phyloP scores from a whole-genome alignment of 169 alveolate species.

The Cryptosporidium sp. region DNA sequence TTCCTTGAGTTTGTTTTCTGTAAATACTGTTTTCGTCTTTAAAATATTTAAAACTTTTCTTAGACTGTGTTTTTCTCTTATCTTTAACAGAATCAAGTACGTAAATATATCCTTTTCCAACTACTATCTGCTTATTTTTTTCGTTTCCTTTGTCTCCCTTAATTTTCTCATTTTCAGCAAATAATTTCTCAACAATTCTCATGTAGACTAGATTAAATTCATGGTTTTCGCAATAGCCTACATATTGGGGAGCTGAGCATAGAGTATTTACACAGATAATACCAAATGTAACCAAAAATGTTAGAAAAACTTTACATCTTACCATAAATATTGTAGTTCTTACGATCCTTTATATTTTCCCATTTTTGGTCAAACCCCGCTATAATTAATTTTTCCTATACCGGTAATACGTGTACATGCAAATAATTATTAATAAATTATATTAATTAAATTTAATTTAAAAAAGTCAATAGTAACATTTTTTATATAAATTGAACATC shows the following conservation, averaged over 20 bases:
- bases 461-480: background rate
- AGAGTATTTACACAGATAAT: background rate
- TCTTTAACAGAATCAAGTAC: background rate
- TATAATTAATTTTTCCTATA: constrained; percentile 5
- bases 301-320: constrained; percentile 29
- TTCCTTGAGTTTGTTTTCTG: background rate
- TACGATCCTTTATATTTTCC: background rate
- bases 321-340: constrained; percentile 17
- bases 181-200: background rate
- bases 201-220: background rate
- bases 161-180: background rate
- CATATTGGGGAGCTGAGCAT: background rate
- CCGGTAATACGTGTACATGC: constrained; percentile 50
- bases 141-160: background rate
- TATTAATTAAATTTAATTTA: background rate
- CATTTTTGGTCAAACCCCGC: constrained; percentile 12
- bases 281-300: background rate
- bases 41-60: background rate
- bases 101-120: background rate
- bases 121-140: too few species aligned
- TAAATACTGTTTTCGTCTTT: background rate
- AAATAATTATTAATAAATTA: constrained; percentile 7
- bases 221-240: background rate
- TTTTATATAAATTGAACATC: background rate
- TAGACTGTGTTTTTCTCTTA: background rate